A percentile compares a stretch with the other conserved stretches of the same genome.
Conservation (phyloP, 805 yeast species). For the Zygoascus biomembranicola region DNA sequence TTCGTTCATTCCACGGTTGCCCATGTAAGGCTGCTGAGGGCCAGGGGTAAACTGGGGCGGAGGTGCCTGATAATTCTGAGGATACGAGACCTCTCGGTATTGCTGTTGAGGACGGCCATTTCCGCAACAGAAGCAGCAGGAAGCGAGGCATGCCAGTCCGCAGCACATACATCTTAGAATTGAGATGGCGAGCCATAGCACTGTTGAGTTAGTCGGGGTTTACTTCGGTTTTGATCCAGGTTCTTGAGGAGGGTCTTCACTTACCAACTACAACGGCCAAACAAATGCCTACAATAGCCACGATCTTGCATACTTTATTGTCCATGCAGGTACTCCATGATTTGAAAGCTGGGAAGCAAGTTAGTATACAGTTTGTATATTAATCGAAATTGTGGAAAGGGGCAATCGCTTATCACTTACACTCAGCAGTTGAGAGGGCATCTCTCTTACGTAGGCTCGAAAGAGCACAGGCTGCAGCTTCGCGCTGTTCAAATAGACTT, state of each 20-base stretch:
- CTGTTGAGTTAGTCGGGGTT: conserved; percentile 6
- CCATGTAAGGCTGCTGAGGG: conserved; percentile 13
- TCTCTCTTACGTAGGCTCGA: conserved; percentile 4
- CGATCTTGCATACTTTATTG: conserved; percentile 63
- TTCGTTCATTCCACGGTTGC: conserved; percentile 7
- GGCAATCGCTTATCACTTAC: background rate
- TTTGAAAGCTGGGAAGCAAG: conserved; percentile 36
- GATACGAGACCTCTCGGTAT: background rate
- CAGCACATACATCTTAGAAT: conserved; percentile 49
- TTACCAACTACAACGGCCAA: conserved; percentile 39
- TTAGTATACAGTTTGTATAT: too few relatives aligned
- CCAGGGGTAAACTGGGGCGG: conserved; percentile 4
- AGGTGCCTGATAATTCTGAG: background rate
- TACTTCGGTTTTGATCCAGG: background rate
- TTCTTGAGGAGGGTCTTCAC: background rate
- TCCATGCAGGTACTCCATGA: conserved; percentile 76
- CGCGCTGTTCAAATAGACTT: too few relatives aligned
- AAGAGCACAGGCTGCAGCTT: background rate
- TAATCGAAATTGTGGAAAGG: background rate
- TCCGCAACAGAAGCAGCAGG: conserved; percentile 48
- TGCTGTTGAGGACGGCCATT: background rate
- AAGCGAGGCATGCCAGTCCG: conserved; percentile 44
- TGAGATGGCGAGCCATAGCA: conserved; percentile 48
- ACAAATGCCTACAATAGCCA: conserved; percentile 64
- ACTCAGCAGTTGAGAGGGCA: conserved; percentile 5